Evolutionary conservation across 306 rosid genomes (phyloP).

Genomic region (Dalbergia cultrata): DNA sequence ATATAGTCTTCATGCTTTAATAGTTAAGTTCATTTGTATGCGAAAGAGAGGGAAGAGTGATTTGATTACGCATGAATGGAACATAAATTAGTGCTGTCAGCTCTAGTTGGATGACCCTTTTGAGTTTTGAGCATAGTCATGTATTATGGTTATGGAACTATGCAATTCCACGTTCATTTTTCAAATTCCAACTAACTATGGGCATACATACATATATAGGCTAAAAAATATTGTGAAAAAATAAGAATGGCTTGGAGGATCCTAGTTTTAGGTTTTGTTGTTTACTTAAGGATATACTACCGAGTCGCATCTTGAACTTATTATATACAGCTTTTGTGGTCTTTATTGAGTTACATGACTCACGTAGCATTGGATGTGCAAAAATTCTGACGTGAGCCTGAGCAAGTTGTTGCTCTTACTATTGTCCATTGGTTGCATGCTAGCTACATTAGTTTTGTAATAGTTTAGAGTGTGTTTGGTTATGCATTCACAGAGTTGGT

Average conservation of each 20-base stretch:
- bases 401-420: no score
- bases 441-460: no score
- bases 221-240: not conserved
- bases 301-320: not conserved
- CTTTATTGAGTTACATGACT: constrained; percentile 3
- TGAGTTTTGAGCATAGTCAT: not conserved
- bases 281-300: not conserved
- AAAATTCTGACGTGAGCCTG: no score
- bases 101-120: not conserved
- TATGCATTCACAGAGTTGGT: no score
- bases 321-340: not conserved
- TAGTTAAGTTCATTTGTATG: no score
- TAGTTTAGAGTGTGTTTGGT: no score
- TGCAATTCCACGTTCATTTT: constrained; percentile 24
- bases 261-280: not conserved
- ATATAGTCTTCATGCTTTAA: no score
- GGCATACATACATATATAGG: not conserved
- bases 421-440: no score
- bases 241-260: not conserved
- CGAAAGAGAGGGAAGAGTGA: no score
- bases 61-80: not conserved
- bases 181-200: not conserved
- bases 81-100: not conserved
- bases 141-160: not conserved
- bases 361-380: not conserved